Percentiles rank a stretch among this genome's conserved stretches.
Conservation (phyloP, 2,329 filamentous ascomycete genomes). For the Trichoderma afroharzianum region DNA sequence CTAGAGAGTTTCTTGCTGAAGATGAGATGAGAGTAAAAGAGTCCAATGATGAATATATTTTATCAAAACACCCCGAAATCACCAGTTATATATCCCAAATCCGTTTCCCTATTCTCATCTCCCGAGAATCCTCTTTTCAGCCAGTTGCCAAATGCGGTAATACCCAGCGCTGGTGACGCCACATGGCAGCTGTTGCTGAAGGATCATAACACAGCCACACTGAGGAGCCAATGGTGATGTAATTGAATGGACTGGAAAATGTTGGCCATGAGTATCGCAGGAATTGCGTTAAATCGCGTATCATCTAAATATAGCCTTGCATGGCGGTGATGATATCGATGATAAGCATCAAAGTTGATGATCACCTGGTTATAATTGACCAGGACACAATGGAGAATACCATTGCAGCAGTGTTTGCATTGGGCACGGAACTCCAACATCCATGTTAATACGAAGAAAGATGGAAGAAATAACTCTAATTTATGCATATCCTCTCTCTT, state of each 20-base stretch:
- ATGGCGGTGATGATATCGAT: neutral
- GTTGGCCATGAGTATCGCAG: neutral
- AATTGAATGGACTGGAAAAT: too few species aligned
- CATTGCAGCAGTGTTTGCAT: neutral
- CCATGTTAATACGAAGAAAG: neutral
- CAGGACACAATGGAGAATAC: neutral
- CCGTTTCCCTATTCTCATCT: neutral
- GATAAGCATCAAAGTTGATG: neutral
- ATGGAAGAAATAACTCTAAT: neutral
- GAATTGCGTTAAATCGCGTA: neutral
- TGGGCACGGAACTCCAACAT: too few species aligned
- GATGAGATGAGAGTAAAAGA: neutral
- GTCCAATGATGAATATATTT: neutral
- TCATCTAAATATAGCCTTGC: neutral
- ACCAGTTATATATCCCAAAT: neutral
- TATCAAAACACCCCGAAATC: too few species aligned
- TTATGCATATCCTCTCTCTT: too few species aligned
- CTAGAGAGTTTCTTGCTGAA: neutral
- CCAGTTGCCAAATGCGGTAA: constrained; percentile 13
- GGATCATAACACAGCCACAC: neutral
- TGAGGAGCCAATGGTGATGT: neutral
- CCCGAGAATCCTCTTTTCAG: neutral
- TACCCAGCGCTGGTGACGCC: constrained; percentile 13
- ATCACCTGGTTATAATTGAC: neutral
- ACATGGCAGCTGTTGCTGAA: neutral